Percentiles rank a stretch among this genome's conserved stretches.
Evolutionary conservation across 345 rosid genomes (phyloP).

Genomic region (Eucalyptus dawsonii): DNA sequence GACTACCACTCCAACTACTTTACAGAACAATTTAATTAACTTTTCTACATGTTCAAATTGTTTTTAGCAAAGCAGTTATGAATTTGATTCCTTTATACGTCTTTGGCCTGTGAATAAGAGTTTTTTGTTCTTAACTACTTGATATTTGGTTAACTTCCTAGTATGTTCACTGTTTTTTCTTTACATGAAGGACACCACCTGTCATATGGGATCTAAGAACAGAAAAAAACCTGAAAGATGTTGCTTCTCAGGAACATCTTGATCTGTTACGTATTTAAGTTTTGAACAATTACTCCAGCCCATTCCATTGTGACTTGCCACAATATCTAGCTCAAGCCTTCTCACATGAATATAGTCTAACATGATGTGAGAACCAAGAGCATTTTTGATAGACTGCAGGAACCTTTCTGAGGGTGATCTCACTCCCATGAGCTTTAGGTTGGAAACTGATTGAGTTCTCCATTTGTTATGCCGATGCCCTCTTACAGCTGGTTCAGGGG

Average conservation of each 20-base stretch:
- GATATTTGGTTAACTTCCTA: neutral
- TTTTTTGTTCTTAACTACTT: neutral
- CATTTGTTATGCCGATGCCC: neutral
- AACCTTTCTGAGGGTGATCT: neutral
- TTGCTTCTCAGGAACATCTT: neutral
- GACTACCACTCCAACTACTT: neutral
- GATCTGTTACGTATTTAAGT: neutral
- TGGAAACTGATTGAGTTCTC: neutral
- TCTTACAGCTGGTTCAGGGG: neutral
- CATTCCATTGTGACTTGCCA: neutral
- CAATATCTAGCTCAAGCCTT: neutral
- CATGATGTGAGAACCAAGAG: neutral
- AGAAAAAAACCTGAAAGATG: neutral
- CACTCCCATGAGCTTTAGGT: neutral
- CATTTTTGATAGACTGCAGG: neutral
- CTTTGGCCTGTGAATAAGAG: neutral
- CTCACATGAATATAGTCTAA: neutral
- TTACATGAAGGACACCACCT: neutral
- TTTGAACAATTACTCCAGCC: neutral
- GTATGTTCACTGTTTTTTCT: neutral
- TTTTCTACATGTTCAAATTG: neutral
- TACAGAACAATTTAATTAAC: neutral
- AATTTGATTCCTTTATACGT: neutral
- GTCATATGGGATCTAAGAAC: neutral
- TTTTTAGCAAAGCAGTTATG: neutral